These are phyloP conservation scores for Starmera caribaea DNA, from an alignment of 805 yeast genomes.

Conservation along the genomic window DNA sequence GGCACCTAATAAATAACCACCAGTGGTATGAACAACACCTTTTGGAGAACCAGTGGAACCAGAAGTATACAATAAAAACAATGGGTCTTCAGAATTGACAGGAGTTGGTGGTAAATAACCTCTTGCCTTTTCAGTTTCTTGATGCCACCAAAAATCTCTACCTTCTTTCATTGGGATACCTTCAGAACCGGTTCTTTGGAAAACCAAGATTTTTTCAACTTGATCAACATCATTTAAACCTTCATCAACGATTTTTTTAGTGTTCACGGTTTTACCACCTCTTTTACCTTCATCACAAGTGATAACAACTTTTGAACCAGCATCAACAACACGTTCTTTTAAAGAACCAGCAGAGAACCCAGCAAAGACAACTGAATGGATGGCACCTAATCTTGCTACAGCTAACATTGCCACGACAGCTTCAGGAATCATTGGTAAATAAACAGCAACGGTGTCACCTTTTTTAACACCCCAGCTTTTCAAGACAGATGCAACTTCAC, in stretches of 20 bases:
- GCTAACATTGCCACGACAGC: slow-evolving; percentile 71
- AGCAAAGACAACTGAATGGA: slow-evolving; percentile 80
- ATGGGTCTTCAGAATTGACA: slow-evolving; percentile 71
- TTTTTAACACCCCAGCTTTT: slow-evolving; percentile 57
- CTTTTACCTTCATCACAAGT: slow-evolving; percentile 78
- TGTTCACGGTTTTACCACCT: slow-evolving; percentile 75
- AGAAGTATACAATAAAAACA: slow-evolving; percentile 73
- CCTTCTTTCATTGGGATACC: slow-evolving; percentile 38
- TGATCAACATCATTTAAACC: slow-evolving; percentile 59
- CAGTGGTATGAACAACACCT: slow-evolving; percentile 78
- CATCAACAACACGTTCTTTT: slow-evolving; percentile 58
- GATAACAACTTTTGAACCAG: slow-evolving; percentile 51
- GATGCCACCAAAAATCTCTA: slow-evolving; percentile 74
- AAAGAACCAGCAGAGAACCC: slow-evolving; percentile 72
- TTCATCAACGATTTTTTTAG: slow-evolving; percentile 76
- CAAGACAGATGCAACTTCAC: slow-evolving; percentile 62
- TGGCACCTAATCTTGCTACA: slow-evolving; percentile 71
- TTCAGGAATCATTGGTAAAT: slow-evolving; percentile 80
- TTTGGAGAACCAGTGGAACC: slow-evolving; percentile 88
- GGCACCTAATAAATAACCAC: slow-evolving; percentile 71
- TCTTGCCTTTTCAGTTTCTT: slow-evolving; percentile 51
- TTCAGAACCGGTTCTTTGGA: slow-evolving; percentile 59
- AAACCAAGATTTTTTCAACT: slow-evolving; percentile 63
- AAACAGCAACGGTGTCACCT: slow-evolving; percentile 82
- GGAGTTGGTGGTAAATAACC: slow-evolving; percentile 61